Percentiles rank a stretch among this genome's conserved stretches.
phyloP scores from a whole-genome alignment of 2,329 filamentous ascomycete genomes.

The Trichoderma oligosporum region DNA sequence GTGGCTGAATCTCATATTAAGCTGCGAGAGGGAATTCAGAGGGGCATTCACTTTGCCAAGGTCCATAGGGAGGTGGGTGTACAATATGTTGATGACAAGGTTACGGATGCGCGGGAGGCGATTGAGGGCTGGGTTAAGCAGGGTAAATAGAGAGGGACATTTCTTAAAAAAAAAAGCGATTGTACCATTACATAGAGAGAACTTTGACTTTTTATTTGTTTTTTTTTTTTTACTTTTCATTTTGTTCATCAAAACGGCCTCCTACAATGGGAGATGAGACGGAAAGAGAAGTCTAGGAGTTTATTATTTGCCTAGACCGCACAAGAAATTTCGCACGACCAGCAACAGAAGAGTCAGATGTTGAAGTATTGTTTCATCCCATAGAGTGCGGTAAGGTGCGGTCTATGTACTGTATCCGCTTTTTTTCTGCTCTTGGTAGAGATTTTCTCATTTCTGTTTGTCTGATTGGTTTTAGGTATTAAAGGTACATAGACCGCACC shows the following conservation, averaged over 20 bases:
- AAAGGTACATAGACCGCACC: no score
- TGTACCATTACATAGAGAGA: conserved; percentile 39
- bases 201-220: conserved; percentile 31
- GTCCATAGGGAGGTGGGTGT: conserved; percentile 69
- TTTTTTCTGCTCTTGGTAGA: no score
- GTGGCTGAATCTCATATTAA: conserved; percentile 76
- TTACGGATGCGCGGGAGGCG: conserved; percentile 68
- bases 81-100: conserved; percentile 74
- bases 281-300: neutral
- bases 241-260: conserved; percentile 1
- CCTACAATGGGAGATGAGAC: neutral
- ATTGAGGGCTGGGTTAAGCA: conserved; percentile 90
- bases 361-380: no score
- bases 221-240: conserved; percentile 27
- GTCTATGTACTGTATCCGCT: no score
- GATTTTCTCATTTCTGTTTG: no score
- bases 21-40: conserved; percentile 63
- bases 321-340: neutral
- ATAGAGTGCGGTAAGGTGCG: no score
- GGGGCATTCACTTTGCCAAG: conserved; percentile 69
- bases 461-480: no score
- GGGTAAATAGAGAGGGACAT: conserved; percentile 72
- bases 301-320: neutral
- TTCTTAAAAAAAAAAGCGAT: conserved; percentile 25
- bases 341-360: no score